A percentile compares a stretch with the other conserved stretches of the same genome.
phyloP scores from a whole-genome alignment of 371 early-diverging fungal species.

The Mucor circinelloides region DNA sequence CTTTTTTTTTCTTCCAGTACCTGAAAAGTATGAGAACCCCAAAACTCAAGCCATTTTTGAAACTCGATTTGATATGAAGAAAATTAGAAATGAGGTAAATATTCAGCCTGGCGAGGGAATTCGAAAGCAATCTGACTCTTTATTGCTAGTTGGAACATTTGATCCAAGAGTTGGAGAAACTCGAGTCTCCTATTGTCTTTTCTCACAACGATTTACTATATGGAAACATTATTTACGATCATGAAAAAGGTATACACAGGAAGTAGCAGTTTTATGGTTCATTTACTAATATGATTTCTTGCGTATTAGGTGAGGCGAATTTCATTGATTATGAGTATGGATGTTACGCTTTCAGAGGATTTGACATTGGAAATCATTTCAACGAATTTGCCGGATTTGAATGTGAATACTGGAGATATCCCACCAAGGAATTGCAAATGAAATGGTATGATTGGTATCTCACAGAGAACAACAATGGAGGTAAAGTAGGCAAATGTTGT shows the following conservation, averaged over 20 bases:
- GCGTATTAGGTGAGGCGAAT: conserved; percentile 39
- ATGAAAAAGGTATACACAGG: conserved; percentile 50
- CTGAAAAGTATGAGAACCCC: conserved; percentile 62
- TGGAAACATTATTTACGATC: conserved; percentile 85
- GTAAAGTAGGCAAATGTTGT: conserved; percentile 14
- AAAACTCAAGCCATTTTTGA: conserved; percentile 65
- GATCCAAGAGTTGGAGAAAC: conserved; percentile 53
- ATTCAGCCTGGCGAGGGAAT: background rate
- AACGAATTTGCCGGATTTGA: conserved; percentile 94
- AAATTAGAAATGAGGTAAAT: conserved; percentile 54
- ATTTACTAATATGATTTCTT: conserved; percentile 4
- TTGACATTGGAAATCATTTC: conserved; percentile 96
- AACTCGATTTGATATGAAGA: conserved; percentile 56
- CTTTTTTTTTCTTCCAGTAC: conserved; percentile 48
- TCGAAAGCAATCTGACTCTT: background rate
- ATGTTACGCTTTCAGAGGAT: conserved; percentile 79
- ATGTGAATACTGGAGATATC: conserved; percentile 89
- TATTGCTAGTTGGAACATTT: conserved; percentile 50
- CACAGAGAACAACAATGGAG: conserved; percentile 37
- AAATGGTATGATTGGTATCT: conserved; percentile 74
- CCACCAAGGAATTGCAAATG: conserved; percentile 67
- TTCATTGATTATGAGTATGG: conserved; percentile 98
- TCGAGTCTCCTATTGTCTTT: conserved; percentile 85
- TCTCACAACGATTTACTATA: conserved; percentile 91
- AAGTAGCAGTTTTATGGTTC: background rate